Evolutionary conservation across 1,139 yeast genomes (phyloP), one percentile per base, ranked within the genome.

Genomic region (Taphrina wiesneri): DNA sequence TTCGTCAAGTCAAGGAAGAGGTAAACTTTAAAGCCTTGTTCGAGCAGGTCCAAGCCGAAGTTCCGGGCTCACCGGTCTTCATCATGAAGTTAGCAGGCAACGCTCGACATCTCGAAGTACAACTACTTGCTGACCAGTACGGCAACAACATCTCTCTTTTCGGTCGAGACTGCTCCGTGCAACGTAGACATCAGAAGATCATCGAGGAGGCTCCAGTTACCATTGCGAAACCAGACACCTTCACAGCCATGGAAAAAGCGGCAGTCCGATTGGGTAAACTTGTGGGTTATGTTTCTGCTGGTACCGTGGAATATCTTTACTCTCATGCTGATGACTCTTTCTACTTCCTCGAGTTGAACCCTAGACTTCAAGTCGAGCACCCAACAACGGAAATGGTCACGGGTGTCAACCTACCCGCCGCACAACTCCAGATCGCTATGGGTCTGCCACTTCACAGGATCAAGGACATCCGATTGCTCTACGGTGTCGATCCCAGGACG

Each of bases 301-400:
- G 99, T 84, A 93, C 99, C 63, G 98, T 93, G 64, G 99, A 93
- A 79, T 93, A 93, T 79, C 83, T 93, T 73, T 93, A 93, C 77
- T 90, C 97, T 23, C 93, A 91, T 76, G 85, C 89, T 66, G 97
- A 93, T 71, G 93, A 92, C 78, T 91, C 92, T 77, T 93, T 92
- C 77, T 93, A 91, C 82, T 93, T 93, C 77, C 83, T 93, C 77
- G 99, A 93, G 80, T 83, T 93, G 76, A 93, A 93, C 78, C 99
- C 99, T 74, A 88, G 99, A 83, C 83, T 93, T 76, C 99, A 93
- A 82, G 99, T 93, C 70, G 99, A 93, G 83, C 99, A 93, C 82
- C 99, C 99, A 74, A 93, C 99, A 63, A 93, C 99, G 51, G 99
- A 93, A 81, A 93, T 93, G 99, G 99, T 90, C 67, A 88, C 96